Evolutionary conservation across 257 asterid genomes (phyloP).

Genomic region (Paulownia fortunei): DNA sequence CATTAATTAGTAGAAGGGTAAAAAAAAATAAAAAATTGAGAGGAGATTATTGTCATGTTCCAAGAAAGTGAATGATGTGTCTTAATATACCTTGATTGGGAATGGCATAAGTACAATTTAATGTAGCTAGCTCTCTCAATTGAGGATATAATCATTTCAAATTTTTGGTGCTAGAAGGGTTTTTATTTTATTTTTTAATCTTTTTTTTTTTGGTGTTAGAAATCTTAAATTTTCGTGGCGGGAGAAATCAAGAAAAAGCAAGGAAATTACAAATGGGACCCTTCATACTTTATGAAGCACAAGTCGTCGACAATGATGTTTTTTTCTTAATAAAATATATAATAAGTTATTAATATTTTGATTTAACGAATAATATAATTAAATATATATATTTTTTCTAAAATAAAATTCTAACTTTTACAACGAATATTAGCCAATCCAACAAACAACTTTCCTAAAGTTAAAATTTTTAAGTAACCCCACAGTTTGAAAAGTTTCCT

Average conservation of each 20-base stretch:
- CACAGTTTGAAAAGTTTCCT: not conserved
- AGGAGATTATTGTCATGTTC: too few species aligned
- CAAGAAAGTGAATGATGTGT: too few species aligned
- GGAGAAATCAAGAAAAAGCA: not conserved
- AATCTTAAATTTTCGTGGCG: not conserved
- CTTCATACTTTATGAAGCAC: not conserved
- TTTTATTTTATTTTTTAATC: too few species aligned
- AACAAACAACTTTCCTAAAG: not conserved
- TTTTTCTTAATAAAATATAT: not conserved
- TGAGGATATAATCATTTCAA: too few species aligned
- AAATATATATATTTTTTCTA: not conserved
- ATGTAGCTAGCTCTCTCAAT: too few species aligned
- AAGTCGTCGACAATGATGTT: not conserved
- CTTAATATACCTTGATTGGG: too few species aligned
- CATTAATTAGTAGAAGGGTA: too few species aligned
- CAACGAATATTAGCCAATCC: constrained; percentile 5
- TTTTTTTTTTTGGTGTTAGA: too few species aligned
- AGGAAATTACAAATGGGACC: not conserved
- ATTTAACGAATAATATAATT: not conserved
- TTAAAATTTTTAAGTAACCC: not conserved
- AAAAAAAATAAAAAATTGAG: too few species aligned
- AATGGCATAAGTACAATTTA: too few species aligned
- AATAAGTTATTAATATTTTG: not conserved
- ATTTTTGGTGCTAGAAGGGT: too few species aligned
- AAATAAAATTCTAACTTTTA: not conserved